Evolutionary conservation across 805 yeast genomes (phyloP), one percentile per base, ranked within the genome.

Genomic region (Lipomyces sp.): DNA sequence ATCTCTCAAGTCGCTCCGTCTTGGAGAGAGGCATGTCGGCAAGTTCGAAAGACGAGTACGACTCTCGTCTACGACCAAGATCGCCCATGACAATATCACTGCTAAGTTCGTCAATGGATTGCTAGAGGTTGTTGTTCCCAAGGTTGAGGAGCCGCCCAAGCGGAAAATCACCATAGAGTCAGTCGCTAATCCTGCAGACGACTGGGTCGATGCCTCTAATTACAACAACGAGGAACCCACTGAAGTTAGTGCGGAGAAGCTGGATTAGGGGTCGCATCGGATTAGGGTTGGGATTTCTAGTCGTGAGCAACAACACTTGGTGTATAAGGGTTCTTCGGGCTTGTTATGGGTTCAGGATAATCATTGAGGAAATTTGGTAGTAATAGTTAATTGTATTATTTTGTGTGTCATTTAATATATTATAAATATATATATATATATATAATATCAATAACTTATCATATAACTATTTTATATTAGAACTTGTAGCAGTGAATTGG

Each of bases 31-130:
- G 58, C 67, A 72, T 11, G 71, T 74, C 50, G 84, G 84, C 66
- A 77, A 73, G 50, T 83, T 83, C 70, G 80, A 79, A 70, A 78
- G 85, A 69, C 76, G 77, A n/a, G 67, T 83, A 63, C 74, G 77
- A 7, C 74, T 84, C 6, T 56, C 63, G 51, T 84, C 85, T 53
- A 67, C 72, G 1, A 75, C 78, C 7, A 78, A 77, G 60, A 68
- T 83, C 48, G 84, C 81, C 66, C 81, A 80, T 32, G 82, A 80
- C 6, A 77, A 79, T 55, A 80, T 84, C 70, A 77, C 76, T 69
- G 86, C 86, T 29, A 79, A 75, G 62, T 80, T 81, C 64, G 76
- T 78, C 30, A 76, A 82, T 65, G 86, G 87, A 64, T 78, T 84
- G 50, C 75, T 83, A 66, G 75, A 77, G 48, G 74, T 84, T 65